Evolutionary conservation across 768 basidiomycete genomes (phyloP).

Genomic region (Pulveroboletus frians): DNA sequence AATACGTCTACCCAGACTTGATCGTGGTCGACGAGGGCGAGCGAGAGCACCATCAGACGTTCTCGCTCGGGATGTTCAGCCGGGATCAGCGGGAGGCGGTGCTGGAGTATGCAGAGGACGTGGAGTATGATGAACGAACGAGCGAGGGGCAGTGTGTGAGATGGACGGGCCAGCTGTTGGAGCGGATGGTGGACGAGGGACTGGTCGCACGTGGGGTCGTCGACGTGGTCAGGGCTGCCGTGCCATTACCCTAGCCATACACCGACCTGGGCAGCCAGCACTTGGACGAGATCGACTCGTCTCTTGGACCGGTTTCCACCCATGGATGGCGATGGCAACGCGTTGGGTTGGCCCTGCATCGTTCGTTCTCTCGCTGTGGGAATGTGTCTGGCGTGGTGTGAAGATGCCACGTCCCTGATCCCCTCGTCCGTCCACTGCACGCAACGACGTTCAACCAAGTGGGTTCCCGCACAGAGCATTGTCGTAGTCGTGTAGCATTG

Average conservation of each 20-base stretch:
- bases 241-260: conserved; percentile 6
- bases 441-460: too few species aligned
- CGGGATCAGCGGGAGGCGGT: conserved; percentile 26
- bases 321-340: too few species aligned
- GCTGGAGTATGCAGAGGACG: conserved; percentile 24
- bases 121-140: conserved; percentile 12
- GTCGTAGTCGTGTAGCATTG: too few species aligned
- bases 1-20: conserved; percentile 27
- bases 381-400: too few species aligned
- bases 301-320: background rate
- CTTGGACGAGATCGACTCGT: conserved; percentile 1
- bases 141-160: conserved; percentile 2
- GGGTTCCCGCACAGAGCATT: too few species aligned
- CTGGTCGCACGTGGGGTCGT: conserved; percentile 12
- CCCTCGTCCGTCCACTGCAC: too few species aligned
- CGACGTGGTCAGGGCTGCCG: conserved; percentile 6
- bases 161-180: conserved; percentile 21
- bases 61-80: conserved; percentile 15
- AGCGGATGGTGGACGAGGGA: conserved; percentile 9
- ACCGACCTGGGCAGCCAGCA: background rate
- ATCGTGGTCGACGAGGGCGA: conserved; percentile 21
- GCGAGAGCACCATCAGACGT: conserved; percentile 6
- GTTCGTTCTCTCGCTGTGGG: too few species aligned
- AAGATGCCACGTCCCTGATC: too few species aligned
- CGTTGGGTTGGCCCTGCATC: too few species aligned